phyloP scores from a whole-genome alignment of 495 filamentous ascomycete genomes.

The Penicillium macrosclerotiorum region DNA sequence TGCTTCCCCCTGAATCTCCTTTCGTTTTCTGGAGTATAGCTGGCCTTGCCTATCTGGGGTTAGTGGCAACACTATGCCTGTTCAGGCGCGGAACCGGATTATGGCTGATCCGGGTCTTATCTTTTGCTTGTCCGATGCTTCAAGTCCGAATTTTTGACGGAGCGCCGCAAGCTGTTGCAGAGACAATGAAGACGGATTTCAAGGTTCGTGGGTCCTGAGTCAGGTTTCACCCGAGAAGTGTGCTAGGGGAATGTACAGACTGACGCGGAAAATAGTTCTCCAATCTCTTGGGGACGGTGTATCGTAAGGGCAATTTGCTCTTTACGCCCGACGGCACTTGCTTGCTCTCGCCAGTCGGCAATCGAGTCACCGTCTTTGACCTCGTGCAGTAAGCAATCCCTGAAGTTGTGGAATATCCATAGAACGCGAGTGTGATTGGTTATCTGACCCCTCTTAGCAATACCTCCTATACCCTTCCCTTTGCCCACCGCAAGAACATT shows the following conservation, averaged over 20 bases:
- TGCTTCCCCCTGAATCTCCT: constrained; percentile 37
- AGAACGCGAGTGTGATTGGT: background rate
- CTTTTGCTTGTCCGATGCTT: constrained; percentile 13
- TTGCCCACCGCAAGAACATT: constrained; percentile 92
- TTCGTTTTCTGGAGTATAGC: constrained; percentile 38
- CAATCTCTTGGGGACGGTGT: constrained; percentile 94
- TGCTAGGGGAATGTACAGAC: background rate
- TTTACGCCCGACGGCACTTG: constrained; percentile 96
- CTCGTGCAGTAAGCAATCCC: constrained; percentile 75
- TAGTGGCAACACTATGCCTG: constrained; percentile 18
- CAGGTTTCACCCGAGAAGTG: no score
- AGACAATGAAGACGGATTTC: constrained; percentile 92
- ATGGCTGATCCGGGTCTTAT: constrained; percentile 31
- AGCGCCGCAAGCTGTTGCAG: constrained; percentile 25
- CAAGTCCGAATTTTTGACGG: constrained; percentile 25
- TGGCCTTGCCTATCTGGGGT: constrained; percentile 29
- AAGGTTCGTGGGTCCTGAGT: constrained; percentile 55
- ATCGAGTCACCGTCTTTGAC: constrained; percentile 93
- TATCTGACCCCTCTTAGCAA: constrained; percentile 55
- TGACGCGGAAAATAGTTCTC: constrained; percentile 62
- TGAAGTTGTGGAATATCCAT: background rate
- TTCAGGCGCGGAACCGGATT: constrained; percentile 15
- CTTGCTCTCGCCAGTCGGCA: constrained; percentile 95
- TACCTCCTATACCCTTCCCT: constrained; percentile 91
- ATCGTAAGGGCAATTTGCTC: constrained; percentile 92